A percentile compares a stretch with the other conserved stretches of the same genome.
phyloP scores from a whole-genome alignment of 2,329 filamentous ascomycete genomes.

The Phoma herbarum region DNA sequence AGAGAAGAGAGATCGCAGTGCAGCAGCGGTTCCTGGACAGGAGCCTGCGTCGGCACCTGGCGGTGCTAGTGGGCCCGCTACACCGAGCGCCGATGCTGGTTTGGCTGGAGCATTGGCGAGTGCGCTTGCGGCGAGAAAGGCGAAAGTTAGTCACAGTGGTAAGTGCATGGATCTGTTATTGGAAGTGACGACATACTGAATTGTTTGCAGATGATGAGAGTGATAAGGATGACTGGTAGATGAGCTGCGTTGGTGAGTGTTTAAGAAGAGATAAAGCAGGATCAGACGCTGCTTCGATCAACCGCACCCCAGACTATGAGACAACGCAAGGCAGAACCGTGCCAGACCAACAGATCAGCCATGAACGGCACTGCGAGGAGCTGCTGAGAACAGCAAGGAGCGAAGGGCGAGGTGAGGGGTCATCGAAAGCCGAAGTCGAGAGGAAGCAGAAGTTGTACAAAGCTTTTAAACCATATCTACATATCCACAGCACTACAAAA shows the following conservation, averaged over 20 bases:
- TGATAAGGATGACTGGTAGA: conserved; percentile 79
- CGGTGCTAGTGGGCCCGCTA: conserved; percentile 50
- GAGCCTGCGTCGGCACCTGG: conserved; percentile 61
- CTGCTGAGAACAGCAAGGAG: background rate
- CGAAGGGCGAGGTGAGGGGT: background rate
- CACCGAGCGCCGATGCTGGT: conserved; percentile 45
- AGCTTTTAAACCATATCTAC: background rate
- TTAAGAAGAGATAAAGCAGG: no score
- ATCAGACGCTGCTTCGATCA: no score
- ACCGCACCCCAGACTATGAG: no score
- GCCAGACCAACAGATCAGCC: no score
- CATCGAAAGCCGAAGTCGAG: background rate
- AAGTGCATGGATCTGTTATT: conserved; percentile 47
- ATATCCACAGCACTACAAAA: background rate
- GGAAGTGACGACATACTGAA: conserved; percentile 40
- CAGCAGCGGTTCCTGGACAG: conserved; percentile 65
- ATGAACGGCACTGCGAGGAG: no score
- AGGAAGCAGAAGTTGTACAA: background rate
- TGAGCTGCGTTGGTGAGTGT: no score
- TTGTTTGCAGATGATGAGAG: conserved; percentile 72
- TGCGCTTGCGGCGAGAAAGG: conserved; percentile 85
- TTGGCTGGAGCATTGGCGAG: conserved; percentile 71
- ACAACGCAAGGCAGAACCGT: no score
- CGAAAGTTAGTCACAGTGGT: conserved; percentile 96
- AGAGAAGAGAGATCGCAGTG: conserved; percentile 77